Evolutionary conservation across 2,329 filamentous ascomycete species (phyloP).

Genomic region (Lachnellula occidentalis): DNA sequence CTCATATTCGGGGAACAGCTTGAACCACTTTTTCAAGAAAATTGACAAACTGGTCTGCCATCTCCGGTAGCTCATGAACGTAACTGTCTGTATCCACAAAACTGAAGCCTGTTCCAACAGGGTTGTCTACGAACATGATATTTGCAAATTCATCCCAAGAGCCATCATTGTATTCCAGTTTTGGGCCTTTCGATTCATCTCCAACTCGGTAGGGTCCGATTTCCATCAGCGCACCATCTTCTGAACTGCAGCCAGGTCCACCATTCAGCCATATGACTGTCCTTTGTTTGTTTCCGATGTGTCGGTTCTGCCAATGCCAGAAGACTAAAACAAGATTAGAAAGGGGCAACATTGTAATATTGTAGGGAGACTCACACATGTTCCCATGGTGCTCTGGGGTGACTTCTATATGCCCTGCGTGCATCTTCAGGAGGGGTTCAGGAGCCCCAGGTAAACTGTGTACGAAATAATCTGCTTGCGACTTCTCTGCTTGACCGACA

Average conservation of each 20-base stretch:
- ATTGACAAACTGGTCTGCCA: slow-evolving; percentile 80
- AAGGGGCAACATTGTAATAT: not conserved
- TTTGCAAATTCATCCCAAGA: slow-evolving; percentile 99
- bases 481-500: slow-evolving; percentile 43
- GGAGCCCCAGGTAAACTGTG: slow-evolving; percentile 80
- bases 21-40: slow-evolving; percentile 94
- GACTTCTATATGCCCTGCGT: slow-evolving; percentile 94
- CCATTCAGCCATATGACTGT: slow-evolving; percentile 97
- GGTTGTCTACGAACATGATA: slow-evolving; percentile 92
- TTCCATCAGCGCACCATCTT: slow-evolving; percentile 83
- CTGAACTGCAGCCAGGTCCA: slow-evolving; percentile 92
- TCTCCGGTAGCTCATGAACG: slow-evolving; percentile 76
- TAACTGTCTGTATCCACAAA: slow-evolving; percentile 89
- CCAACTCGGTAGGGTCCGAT: slow-evolving; percentile 87
- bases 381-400: slow-evolving; percentile 82
- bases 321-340: slow-evolving; percentile 64
- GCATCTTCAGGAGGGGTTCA: slow-evolving; percentile 82
- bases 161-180: slow-evolving; percentile 77
- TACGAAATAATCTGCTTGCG: slow-evolving; percentile 85
- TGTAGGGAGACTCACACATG: slow-evolving; percentile 9
- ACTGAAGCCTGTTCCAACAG: slow-evolving; percentile 93
- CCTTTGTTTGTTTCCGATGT: slow-evolving; percentile 85
- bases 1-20: slow-evolving; percentile 84
- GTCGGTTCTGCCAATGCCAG: slow-evolving; percentile 94
- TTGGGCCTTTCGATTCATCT: slow-evolving; percentile 51